Conservation (phyloP, 352 stramenopile species). For the Pythium sukuiense region DNA sequence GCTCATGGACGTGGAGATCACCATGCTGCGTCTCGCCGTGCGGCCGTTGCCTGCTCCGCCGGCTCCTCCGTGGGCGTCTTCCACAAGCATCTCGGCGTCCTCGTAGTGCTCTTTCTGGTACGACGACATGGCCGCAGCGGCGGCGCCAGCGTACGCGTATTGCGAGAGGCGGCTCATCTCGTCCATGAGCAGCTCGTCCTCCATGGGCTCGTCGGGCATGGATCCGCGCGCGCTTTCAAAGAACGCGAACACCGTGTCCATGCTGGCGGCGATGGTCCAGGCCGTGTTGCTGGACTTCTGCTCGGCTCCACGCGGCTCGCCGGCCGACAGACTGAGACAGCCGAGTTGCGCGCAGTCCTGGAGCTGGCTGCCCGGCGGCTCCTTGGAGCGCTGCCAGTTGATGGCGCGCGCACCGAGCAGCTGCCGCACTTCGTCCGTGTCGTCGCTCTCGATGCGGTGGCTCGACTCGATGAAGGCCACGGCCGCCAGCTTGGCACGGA, state of each 20-base stretch:
- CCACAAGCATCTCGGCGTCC: slow-evolving; percentile 64
- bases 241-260: slow-evolving; percentile 85
- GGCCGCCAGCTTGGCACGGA: slow-evolving; percentile 62
- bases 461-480: slow-evolving; percentile 85
- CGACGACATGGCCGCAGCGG: slow-evolving; percentile 41
- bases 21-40: slow-evolving; percentile 66
- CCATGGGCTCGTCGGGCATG: slow-evolving; percentile 69
- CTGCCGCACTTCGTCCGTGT: slow-evolving; percentile 64
- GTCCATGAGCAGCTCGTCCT: slow-evolving; percentile 71
- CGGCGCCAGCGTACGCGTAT: slow-evolving; percentile 66
- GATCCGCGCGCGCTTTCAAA: slow-evolving; percentile 79
- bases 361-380: slow-evolving; percentile 65
- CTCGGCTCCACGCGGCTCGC: slow-evolving; percentile 59
- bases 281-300: slow-evolving; percentile 80
- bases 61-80: slow-evolving; percentile 32
- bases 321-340: slow-evolving; percentile 74
- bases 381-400: slow-evolving; percentile 80
- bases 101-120: slow-evolving; percentile 68
- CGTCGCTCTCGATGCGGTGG: slow-evolving; percentile 63
- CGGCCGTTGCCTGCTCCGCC: slow-evolving; percentile 29
- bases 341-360: slow-evolving; percentile 70
- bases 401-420: slow-evolving; percentile 72
- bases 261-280: slow-evolving; percentile 81
- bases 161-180: slow-evolving; percentile 77
- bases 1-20: slow-evolving; percentile 81